Percentiles rank a stretch among this genome's conserved stretches.
Conservation (phyloP, 768 basidiomycete species). For the Tulasnella sp. region DNA sequence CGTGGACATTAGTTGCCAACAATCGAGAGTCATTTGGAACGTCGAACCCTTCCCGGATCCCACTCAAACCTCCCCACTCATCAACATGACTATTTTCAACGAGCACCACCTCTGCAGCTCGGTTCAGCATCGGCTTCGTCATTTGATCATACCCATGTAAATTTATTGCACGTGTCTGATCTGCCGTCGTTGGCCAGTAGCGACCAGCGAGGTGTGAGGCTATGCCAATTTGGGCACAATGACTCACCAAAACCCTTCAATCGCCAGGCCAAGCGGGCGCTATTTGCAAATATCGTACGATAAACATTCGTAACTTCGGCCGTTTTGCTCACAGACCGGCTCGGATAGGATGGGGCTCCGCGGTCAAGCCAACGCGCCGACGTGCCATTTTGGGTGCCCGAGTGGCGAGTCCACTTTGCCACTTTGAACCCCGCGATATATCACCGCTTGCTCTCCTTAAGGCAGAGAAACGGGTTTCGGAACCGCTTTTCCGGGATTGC, state of each 20-base stretch:
- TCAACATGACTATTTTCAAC: constrained; percentile 5
- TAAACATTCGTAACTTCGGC: background rate
- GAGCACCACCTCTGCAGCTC: background rate
- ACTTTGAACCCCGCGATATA: background rate
- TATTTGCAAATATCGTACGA: background rate
- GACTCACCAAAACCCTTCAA: background rate
- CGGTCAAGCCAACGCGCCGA: background rate
- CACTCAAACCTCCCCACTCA: background rate
- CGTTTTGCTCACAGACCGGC: background rate
- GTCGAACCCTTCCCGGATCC: no score
- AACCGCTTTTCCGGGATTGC: background rate
- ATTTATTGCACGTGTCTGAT: background rate
- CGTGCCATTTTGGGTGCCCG: background rate
- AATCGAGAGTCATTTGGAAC: background rate
- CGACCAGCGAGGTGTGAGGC: background rate
- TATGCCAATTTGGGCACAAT: background rate
- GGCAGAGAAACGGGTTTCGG: background rate
- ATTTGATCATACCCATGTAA: background rate
- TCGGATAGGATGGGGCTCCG: background rate
- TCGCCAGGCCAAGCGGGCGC: background rate
- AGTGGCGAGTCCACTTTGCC: background rate
- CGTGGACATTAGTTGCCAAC: no score
- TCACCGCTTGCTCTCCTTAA: background rate
- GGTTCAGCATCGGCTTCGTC: background rate
- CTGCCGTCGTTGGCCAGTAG: background rate